Percentiles rank a stretch among this genome's conserved stretches.
Evolutionary conservation across 1,284 basidiomycete species (phyloP).

Genomic region (Sutorius eximius): DNA sequence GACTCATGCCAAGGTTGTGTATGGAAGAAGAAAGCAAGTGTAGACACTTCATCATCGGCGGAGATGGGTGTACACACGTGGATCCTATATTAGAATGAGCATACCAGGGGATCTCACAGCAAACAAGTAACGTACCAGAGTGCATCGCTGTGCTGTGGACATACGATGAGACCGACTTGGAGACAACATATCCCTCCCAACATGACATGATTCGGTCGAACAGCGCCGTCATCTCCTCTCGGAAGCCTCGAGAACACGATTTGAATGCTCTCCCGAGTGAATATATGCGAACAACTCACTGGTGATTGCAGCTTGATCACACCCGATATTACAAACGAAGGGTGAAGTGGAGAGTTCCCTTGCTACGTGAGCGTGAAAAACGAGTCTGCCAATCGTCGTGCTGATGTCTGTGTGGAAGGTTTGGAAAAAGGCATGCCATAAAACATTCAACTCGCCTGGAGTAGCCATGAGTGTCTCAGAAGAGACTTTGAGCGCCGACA

Average conservation of each 20-base stretch:
- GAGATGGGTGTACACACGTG: conserved; percentile 45
- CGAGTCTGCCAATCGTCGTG: conserved; percentile 29
- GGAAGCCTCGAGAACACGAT: conserved; percentile 42
- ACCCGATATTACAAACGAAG: conserved; percentile 48
- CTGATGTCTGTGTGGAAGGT: conserved; percentile 21
- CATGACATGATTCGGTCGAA: conserved; percentile 44
- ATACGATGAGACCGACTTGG: conserved; percentile 34
- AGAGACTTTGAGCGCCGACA: conserved; percentile 39
- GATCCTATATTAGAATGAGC: conserved; percentile 21
- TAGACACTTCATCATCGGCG: conserved; percentile 53
- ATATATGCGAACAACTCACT: conserved; percentile 35
- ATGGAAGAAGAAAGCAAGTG: conserved; percentile 53
- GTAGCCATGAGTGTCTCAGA: conserved; percentile 34
- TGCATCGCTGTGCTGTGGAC: conserved; percentile 8
- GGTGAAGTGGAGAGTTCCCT: conserved; percentile 42
- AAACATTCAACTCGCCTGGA: conserved; percentile 32
- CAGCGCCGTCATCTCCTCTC: conserved; percentile 37
- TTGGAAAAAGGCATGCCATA: conserved; percentile 4
- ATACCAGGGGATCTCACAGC: conserved; percentile 1
- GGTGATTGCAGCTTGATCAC: conserved; percentile 36
- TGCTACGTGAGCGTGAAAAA: conserved; percentile 45
- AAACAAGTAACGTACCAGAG: conserved; percentile 14
- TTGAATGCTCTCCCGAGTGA: conserved; percentile 5
- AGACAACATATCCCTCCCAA: conserved; percentile 50
- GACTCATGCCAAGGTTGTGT: conserved; percentile 50